Base-by-base conservation (phyloP, 208 protist species). In the Giardia muris region DNA sequence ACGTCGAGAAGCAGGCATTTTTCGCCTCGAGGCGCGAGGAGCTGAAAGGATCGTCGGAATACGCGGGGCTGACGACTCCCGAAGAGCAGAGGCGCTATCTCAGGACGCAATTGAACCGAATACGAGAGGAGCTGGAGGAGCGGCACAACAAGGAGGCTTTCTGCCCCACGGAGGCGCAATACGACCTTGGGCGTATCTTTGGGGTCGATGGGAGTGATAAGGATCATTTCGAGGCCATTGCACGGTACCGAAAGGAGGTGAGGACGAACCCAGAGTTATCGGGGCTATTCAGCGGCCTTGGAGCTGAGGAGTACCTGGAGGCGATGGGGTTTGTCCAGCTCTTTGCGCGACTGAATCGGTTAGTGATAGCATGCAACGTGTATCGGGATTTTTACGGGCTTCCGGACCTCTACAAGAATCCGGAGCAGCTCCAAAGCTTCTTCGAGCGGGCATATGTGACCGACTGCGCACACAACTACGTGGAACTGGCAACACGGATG, bases 391-490 rank as follows among this genome's bases (percentile, higher is more conserved):
- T 45, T 22, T 87, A 2, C 2, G 4, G 10, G 22, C 30, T 92
- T n/a, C 43, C 91, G 89, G 43, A 48, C 19, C 3, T 2, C n/a
- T 2, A n/a, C 3, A 92, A 3, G 89, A 4, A n/a, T 76, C 3
- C 3, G 2, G 19, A 87, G 67, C n/a, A 3, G 30, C 2, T 47
- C 47, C 2, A 45, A 39, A 91, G 45, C 10, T 67, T 45, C 86
- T 91, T 19, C 1, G 30, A 46, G 2, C 42, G 2, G 39, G 19
- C 44, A 45, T 22, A 19, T 45, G n/a, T 88, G 4, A 92, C 92
- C n/a, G 92, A 93, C 4, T 93, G 42, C 43, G 89, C 92, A 22
- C 92, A 93, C 47, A 93, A 93, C 42, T 93, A 93, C 92, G 92
- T 93, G 46, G 91, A 93, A 10, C 47, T 91, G 4, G 4, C 3